Evolutionary conservation across 2,329 filamentous ascomycete genomes (phyloP).

Genomic region (Aureobasidium namibiae): DNA sequence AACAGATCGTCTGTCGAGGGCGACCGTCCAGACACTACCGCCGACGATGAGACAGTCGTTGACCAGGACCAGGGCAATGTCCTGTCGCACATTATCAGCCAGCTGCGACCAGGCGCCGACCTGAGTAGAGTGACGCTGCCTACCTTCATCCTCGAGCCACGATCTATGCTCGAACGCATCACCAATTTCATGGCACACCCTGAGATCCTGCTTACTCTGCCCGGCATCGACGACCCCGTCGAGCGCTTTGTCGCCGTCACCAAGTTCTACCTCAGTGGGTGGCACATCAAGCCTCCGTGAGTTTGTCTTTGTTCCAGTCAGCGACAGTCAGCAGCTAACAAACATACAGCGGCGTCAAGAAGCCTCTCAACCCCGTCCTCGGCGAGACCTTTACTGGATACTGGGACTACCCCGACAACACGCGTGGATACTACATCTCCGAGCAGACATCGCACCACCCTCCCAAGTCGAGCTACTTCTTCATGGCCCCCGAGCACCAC

Average conservation of each 20-base stretch:
- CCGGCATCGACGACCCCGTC: slow-evolving; percentile 78
- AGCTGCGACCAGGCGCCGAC: slow-evolving; percentile 90
- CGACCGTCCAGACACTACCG: slow-evolving; percentile 31
- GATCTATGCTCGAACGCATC: slow-evolving; percentile 96
- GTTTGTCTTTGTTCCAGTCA: slow-evolving; percentile 29
- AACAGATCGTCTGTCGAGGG: slow-evolving; percentile 36
- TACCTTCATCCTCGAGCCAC: slow-evolving; percentile 94
- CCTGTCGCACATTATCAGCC: slow-evolving; percentile 92
- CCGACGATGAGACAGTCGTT: slow-evolving; percentile 60
- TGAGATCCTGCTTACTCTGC: slow-evolving; percentile 84
- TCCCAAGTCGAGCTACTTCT: slow-evolving; percentile 98
- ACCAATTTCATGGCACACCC: slow-evolving; percentile 99
- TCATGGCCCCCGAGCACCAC: slow-evolving; percentile 87
- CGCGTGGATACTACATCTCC: slow-evolving; percentile 86
- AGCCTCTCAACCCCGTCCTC: slow-evolving; percentile 91
- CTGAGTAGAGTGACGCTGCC: slow-evolving; percentile 88
- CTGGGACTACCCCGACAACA: slow-evolving; percentile 75
- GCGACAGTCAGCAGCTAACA: not conserved
- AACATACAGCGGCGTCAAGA: slow-evolving; percentile 76
- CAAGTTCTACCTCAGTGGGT: slow-evolving; percentile 96
- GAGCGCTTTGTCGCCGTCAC: slow-evolving; percentile 89
- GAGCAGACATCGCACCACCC: slow-evolving; percentile 98
- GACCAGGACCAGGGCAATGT: slow-evolving; percentile 95
- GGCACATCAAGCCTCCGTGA: slow-evolving; percentile 96
- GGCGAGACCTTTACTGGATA: slow-evolving; percentile 93